Evolutionary conservation across 2,329 filamentous ascomycete species (phyloP).

Genomic region (Colletotrichum truncatum): DNA sequence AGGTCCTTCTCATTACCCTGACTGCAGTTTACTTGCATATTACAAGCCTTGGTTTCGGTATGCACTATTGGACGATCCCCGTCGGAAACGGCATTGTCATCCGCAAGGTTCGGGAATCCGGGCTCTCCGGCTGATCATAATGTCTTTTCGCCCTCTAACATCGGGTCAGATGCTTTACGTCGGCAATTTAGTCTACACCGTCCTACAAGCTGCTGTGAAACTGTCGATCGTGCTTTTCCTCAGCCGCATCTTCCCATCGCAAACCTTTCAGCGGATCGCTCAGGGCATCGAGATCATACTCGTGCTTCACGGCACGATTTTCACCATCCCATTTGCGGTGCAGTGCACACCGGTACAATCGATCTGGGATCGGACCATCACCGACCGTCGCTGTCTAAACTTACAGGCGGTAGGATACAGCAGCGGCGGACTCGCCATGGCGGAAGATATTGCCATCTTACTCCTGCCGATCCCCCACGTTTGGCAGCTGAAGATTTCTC

Average conservation of each 20-base stretch:
- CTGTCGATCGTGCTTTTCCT: constrained; percentile 5
- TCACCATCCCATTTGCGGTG: too few species aligned
- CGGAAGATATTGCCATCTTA: constrained; percentile 2
- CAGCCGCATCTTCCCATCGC: too few species aligned
- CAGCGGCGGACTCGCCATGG: too few species aligned
- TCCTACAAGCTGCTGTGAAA: neutral
- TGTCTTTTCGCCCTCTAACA: neutral
- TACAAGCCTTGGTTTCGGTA: neutral
- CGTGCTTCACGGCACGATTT: too few species aligned
- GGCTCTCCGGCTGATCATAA: neutral
- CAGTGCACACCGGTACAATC: too few species aligned
- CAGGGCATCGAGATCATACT: too few species aligned
- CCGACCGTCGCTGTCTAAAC: too few species aligned
- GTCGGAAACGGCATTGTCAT: neutral
- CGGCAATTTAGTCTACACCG: neutral
- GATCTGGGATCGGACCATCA: too few species aligned
- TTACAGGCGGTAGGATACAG: too few species aligned
- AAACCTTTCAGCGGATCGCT: too few species aligned
- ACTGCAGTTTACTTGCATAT: neutral
- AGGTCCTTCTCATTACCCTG: neutral
- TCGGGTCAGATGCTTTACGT: neutral
- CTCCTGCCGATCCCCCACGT: constrained; percentile 12
- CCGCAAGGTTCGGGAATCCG: neutral
- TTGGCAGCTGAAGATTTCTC: neutral
- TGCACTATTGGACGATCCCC: constrained; percentile 1